A percentile compares a stretch with the other conserved stretches of the same genome.
Conservation (phyloP, 1,284 basidiomycete genomes). For the Ganoderma boninense region DNA sequence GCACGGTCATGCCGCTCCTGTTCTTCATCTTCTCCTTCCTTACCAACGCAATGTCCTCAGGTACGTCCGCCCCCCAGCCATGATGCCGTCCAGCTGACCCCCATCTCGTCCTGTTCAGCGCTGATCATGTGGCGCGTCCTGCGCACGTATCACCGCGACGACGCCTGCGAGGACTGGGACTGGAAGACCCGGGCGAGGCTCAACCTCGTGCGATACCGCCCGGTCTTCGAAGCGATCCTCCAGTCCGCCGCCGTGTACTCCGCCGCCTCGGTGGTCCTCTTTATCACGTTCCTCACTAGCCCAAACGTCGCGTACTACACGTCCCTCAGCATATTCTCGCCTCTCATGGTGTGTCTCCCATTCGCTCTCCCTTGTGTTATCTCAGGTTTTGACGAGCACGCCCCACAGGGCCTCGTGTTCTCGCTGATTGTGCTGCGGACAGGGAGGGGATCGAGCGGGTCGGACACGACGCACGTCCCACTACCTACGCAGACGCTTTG, state of each 20-base stretch:
- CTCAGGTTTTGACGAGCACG: too few relatives aligned
- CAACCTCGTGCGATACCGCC: background rate
- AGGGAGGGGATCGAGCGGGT: slow-evolving; percentile 10
- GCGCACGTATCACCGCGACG: slow-evolving; percentile 2
- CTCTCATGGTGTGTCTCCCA: slow-evolving; percentile 22
- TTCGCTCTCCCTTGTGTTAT: too few relatives aligned
- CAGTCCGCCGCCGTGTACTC: slow-evolving; percentile 28
- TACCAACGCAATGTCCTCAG: background rate
- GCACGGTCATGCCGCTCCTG: background rate
- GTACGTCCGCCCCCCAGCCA: background rate
- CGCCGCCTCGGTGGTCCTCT: slow-evolving; percentile 23
- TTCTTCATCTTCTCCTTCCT: slow-evolving; percentile 9
- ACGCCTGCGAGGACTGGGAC: background rate
- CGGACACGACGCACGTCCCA: slow-evolving; percentile 8
- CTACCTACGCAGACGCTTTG: background rate
- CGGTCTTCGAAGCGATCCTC: slow-evolving; percentile 21
- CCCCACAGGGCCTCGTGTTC: slow-evolving; percentile 21
- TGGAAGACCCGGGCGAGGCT: background rate
- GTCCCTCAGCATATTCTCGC: slow-evolving; percentile 21
- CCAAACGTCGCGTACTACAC: slow-evolving; percentile 17
- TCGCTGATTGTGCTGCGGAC: slow-evolving; percentile 25
- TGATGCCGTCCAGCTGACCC: background rate
- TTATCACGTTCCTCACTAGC: slow-evolving; percentile 22
- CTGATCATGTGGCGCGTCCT: slow-evolving; percentile 12
- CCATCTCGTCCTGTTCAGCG: background rate